A percentile compares a stretch with the other conserved stretches of the same genome.
Conservation (phyloP, 2,329 filamentous ascomycete species). For the Apiospora malaysiana region DNA sequence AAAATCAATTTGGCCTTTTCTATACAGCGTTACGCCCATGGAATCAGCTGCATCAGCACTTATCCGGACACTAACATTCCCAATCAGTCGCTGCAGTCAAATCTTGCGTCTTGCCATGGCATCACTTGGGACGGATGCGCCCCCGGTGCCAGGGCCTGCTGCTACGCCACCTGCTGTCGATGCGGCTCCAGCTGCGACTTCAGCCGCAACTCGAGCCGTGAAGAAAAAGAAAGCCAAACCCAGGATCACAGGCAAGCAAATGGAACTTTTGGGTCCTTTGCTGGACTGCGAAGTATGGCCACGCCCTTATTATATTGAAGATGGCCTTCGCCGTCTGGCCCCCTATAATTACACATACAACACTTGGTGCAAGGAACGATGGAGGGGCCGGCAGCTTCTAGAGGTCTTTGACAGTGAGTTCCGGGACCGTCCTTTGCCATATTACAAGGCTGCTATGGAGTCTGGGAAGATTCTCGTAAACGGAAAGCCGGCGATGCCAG, state of each 20-base stretch:
- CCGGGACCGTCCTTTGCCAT: slow-evolving; percentile 81
- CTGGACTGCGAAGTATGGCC: slow-evolving; percentile 51
- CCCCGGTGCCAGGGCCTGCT: neutral
- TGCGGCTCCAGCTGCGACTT: slow-evolving; percentile 17
- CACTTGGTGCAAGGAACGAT: slow-evolving; percentile 91
- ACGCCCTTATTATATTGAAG: slow-evolving; percentile 81
- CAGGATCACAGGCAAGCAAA: slow-evolving; percentile 23
- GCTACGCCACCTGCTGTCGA: slow-evolving; percentile 14
- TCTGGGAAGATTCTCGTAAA: slow-evolving; percentile 81
- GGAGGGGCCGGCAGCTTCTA: slow-evolving; percentile 80
- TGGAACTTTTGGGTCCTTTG: slow-evolving; percentile 27
- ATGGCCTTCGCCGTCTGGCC: slow-evolving; percentile 79
- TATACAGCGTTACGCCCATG: neutral
- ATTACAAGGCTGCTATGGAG: slow-evolving; percentile 87
- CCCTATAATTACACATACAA: slow-evolving; percentile 96
- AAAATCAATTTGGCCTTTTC: neutral
- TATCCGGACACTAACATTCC: neutral
- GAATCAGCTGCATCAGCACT: neutral
- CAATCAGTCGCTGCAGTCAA: neutral
- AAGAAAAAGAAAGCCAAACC: slow-evolving; percentile 27
- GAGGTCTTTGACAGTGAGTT: slow-evolving; percentile 94
- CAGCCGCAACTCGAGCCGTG: neutral
- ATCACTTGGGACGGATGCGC: slow-evolving; percentile 9
- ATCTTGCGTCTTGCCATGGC: slow-evolving; percentile 1
- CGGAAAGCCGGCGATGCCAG: slow-evolving; percentile 69